Percentiles rank a stretch among this genome's conserved stretches.
These are phyloP conservation scores for Puccinia novopanici DNA, from an alignment of 1,284 basidiomycete species.

Conservation along the genomic window DNA sequence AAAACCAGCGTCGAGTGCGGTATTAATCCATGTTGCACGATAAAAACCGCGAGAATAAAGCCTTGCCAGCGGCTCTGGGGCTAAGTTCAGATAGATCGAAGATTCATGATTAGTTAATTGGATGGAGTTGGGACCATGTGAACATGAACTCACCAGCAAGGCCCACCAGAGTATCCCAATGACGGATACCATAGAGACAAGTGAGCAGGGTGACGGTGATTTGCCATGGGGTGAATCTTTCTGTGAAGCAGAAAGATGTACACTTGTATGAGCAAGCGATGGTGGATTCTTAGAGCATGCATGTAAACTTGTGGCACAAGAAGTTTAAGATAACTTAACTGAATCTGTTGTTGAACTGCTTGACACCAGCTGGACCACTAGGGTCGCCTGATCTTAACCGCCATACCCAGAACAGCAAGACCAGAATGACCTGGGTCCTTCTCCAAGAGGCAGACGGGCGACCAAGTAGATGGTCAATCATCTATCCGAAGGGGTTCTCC, in stretches of 20 bases:
- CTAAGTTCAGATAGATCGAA: slow-evolving; percentile 57
- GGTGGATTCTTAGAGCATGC: neutral
- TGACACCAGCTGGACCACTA: slow-evolving; percentile 68
- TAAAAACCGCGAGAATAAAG: slow-evolving; percentile 77
- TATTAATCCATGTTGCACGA: slow-evolving; percentile 88
- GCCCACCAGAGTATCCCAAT: slow-evolving; percentile 83
- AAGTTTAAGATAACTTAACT: slow-evolving; percentile 26
- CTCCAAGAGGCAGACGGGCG: slow-evolving; percentile 75
- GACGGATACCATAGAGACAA: slow-evolving; percentile 76
- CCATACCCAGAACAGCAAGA: slow-evolving; percentile 87
- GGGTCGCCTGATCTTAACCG: slow-evolving; percentile 72
- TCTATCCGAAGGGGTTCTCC: slow-evolving; percentile 57
- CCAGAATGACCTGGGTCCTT: slow-evolving; percentile 78
- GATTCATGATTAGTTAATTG: slow-evolving; percentile 57
- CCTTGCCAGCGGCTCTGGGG: slow-evolving; percentile 86
- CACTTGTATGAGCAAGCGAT: neutral
- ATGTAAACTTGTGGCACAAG: neutral
- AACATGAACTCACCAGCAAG: slow-evolving; percentile 66
- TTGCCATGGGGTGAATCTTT: slow-evolving; percentile 90
- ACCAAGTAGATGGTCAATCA: slow-evolving; percentile 82
- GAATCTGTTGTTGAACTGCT: slow-evolving; percentile 64
- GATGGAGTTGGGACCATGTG: slow-evolving; percentile 56
- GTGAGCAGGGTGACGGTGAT: slow-evolving; percentile 83
- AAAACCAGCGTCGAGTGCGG: slow-evolving; percentile 91
- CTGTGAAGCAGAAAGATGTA: slow-evolving; percentile 61